A percentile compares a stretch with the other conserved stretches of the same genome.
These are phyloP conservation scores for Crinitomyces ghanaensis DNA, from an alignment of 805 yeast species.

Conservation along the genomic window DNA sequence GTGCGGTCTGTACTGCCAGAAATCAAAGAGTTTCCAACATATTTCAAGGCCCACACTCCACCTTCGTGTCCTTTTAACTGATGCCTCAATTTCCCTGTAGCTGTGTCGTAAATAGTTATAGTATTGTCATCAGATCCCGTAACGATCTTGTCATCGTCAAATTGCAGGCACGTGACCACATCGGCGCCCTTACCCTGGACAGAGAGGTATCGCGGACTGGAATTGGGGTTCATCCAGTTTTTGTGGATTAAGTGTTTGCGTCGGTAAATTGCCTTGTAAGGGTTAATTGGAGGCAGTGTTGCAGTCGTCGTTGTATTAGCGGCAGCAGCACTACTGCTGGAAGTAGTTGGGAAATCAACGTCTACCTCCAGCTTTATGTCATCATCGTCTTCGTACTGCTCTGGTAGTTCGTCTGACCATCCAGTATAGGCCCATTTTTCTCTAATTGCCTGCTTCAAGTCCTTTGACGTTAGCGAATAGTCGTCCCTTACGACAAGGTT, in stretches of 20 bases:
- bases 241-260: slow-evolving; percentile 44
- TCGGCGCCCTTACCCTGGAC: slow-evolving; percentile 60
- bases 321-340: slow-evolving; percentile 1
- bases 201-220: slow-evolving; percentile 54
- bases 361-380: no score
- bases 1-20: slow-evolving; percentile 94
- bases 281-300: slow-evolving; percentile 22
- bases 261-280: slow-evolving; percentile 47
- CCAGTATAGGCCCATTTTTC: slow-evolving; percentile 26
- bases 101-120: slow-evolving; percentile 71
- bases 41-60: slow-evolving; percentile 97
- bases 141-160: slow-evolving; percentile 79
- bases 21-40: slow-evolving; percentile 65
- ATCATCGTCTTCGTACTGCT: no score
- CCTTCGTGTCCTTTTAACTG: slow-evolving; percentile 85
- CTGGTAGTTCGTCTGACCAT: slow-evolving; percentile 19
- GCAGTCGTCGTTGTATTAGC: slow-evolving; percentile 1
- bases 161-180: slow-evolving; percentile 91
- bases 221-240: slow-evolving; percentile 74
- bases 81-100: slow-evolving; percentile 51
- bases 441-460: slow-evolving; percentile 29
- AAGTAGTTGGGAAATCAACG: background rate
- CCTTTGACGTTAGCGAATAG: slow-evolving; percentile 25
- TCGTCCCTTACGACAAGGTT: slow-evolving; percentile 50
- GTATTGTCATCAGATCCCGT: slow-evolving; percentile 86